A percentile compares a stretch with the other conserved stretches of the same genome.
Evolutionary conservation across 2,329 filamentous ascomycete genomes (phyloP).

Genomic region (Aspergillus sp.): DNA sequence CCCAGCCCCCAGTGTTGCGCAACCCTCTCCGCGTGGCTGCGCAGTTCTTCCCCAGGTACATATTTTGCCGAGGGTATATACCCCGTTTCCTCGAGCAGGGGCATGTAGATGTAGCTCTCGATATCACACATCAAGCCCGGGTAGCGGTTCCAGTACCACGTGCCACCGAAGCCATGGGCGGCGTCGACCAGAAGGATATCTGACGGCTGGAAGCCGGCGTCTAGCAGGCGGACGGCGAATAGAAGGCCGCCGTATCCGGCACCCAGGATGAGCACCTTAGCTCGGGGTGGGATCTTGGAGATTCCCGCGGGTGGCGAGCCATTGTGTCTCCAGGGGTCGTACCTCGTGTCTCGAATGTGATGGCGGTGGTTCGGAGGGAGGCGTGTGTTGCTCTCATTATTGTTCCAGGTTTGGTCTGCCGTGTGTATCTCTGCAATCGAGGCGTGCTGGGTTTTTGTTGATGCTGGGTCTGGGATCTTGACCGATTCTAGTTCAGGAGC

Average conservation of each 20-base stretch:
- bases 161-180: slow-evolving; percentile 23
- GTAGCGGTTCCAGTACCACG: slow-evolving; percentile 56
- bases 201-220: neutral
- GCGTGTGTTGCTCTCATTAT: no score
- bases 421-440: no score
- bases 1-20: neutral
- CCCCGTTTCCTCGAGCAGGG: slow-evolving; percentile 22
- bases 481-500: no score
- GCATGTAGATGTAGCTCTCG: slow-evolving; percentile 52
- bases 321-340: no score
- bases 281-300: no score
- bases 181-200: neutral
- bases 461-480: no score
- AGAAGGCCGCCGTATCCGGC: slow-evolving; percentile 4
- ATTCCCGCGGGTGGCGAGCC: no score
- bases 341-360: no score
- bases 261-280: neutral
- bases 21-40: slow-evolving; percentile 16
- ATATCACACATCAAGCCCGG: slow-evolving; percentile 60
- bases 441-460: no score
- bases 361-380: no score
- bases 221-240: neutral
- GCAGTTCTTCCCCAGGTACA: slow-evolving; percentile 16
- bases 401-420: no score
- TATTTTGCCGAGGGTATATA: slow-evolving; percentile 19